Conservation (phyloP, 768 basidiomycete species). For the Trametes cubensis region DNA sequence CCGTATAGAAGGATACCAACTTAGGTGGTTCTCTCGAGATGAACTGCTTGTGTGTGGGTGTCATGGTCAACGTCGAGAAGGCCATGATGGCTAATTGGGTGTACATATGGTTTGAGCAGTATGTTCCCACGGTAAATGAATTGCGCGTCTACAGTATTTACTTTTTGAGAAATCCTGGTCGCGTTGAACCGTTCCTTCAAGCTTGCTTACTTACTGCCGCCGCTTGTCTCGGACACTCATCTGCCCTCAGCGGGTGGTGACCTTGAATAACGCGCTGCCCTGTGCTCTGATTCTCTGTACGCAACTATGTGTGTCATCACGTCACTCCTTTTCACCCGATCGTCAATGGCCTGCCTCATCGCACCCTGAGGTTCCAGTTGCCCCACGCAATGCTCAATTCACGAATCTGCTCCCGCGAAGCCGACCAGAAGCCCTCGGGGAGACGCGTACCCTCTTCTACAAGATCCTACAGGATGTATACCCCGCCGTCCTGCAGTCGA, state of each 20-base stretch:
- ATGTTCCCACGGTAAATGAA: too few relatives aligned
- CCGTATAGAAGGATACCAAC: too few relatives aligned
- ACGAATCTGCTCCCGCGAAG: conserved; percentile 65
- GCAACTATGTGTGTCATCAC: conserved; percentile 69
- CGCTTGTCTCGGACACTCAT: too few relatives aligned
- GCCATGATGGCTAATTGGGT: too few relatives aligned
- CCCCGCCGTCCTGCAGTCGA: conserved; percentile 11
- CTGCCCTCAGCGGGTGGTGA: too few relatives aligned
- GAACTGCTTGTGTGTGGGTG: too few relatives aligned
- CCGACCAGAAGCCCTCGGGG: conserved; percentile 67
- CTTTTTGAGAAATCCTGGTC: too few relatives aligned
- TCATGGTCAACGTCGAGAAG: too few relatives aligned
- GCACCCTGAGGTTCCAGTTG: conserved; percentile 1
- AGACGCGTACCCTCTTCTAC: conserved; percentile 66
- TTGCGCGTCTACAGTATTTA: background rate
- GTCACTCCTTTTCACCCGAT: conserved; percentile 52
- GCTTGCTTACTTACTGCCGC: too few relatives aligned
- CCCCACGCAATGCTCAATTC: conserved; percentile 3
- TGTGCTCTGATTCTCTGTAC: background rate
- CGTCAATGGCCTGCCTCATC: conserved; percentile 36
- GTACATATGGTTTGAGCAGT: too few relatives aligned
- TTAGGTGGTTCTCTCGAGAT: too few relatives aligned
- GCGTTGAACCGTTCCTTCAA: too few relatives aligned
- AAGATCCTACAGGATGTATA: conserved; percentile 53
- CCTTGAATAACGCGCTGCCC: background rate